phyloP scores from a whole-genome alignment of 2,329 filamentous ascomycete species.

The Aureobasidium sp. region DNA sequence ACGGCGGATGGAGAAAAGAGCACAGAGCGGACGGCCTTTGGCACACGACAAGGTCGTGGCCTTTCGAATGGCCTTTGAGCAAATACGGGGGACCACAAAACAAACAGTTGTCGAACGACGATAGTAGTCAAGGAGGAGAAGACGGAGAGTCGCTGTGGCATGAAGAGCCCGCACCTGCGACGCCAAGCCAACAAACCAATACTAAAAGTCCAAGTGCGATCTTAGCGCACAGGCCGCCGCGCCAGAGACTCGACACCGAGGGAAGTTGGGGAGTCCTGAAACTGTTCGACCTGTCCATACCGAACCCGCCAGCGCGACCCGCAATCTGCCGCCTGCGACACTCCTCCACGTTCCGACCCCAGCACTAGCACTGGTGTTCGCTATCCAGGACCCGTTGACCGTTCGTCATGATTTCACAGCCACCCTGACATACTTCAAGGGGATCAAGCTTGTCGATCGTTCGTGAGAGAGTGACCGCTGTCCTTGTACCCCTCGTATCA shows the following conservation, averaged over 20 bases:
- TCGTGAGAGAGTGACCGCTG: not conserved
- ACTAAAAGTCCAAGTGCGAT: conserved; percentile 1
- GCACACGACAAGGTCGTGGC: conserved; percentile 32
- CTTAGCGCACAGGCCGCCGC: not conserved
- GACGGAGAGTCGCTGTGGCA: conserved; percentile 8
- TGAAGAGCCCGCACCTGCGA: not conserved
- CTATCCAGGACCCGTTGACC: not conserved
- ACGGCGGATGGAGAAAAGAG: conserved; percentile 15
- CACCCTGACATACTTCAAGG: not conserved
- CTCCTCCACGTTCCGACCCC: not conserved
- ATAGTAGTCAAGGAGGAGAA: conserved; percentile 18
- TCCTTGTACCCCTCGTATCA: not conserved
- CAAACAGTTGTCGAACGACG: conserved; percentile 35
- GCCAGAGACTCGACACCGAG: not conserved
- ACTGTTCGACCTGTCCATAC: not conserved
- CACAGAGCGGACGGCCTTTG: conserved; percentile 24
- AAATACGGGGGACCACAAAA: conserved; percentile 22
- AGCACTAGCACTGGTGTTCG: not conserved
- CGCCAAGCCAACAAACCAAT: not conserved
- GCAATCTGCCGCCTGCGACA: not conserved
- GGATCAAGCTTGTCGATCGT: conserved; percentile 1
- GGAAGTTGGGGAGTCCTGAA: not conserved
- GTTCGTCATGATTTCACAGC: not conserved
- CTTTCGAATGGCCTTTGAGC: conserved; percentile 24
- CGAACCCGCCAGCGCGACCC: not conserved